These are phyloP conservation scores for Asterochloris erici DNA, from an alignment of 139 green algal genomes.

Conservation along the genomic window DNA sequence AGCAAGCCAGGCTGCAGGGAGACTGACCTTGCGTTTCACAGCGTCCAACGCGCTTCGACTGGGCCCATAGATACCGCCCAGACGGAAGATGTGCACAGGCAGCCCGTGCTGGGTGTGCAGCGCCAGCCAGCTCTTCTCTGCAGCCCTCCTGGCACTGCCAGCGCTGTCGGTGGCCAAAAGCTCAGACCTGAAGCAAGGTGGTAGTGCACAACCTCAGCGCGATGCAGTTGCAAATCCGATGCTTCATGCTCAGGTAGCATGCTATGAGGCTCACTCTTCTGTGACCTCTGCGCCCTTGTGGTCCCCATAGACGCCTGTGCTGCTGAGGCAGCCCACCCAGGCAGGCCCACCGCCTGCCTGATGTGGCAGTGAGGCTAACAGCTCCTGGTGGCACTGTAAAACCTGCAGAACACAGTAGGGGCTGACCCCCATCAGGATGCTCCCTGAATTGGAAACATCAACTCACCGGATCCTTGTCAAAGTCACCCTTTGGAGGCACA, in stretches of 20 bases:
- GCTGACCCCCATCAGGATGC: too few species aligned
- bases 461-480: conserved; percentile 26
- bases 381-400: too few species aligned
- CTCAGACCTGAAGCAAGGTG: too few species aligned
- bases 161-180: conserved; percentile 4
- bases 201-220: too few species aligned
- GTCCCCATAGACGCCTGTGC: conserved; percentile 70
- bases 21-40: conserved; percentile 1
- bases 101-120: conserved; percentile 35
- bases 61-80: conserved; percentile 76
- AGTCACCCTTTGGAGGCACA: conserved; percentile 26
- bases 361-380: too few species aligned
- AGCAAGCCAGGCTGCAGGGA: neutral
- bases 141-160: conserved; percentile 28
- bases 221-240: too few species aligned
- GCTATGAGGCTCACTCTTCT: conserved; percentile 36
- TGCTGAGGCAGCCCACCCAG: conserved; percentile 67
- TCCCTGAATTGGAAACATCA: too few species aligned
- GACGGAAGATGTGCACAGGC: conserved; percentile 63
- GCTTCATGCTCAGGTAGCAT: neutral
- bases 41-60: conserved; percentile 53
- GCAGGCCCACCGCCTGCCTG: too few species aligned
- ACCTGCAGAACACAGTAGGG: too few species aligned
- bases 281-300: conserved; percentile 63
- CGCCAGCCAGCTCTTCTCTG: conserved; percentile 55